Percentiles rank a stretch among this genome's conserved stretches.
Conservation (phyloP, 192 early-diverging fungal species). For the Coemansia sp. region DNA sequence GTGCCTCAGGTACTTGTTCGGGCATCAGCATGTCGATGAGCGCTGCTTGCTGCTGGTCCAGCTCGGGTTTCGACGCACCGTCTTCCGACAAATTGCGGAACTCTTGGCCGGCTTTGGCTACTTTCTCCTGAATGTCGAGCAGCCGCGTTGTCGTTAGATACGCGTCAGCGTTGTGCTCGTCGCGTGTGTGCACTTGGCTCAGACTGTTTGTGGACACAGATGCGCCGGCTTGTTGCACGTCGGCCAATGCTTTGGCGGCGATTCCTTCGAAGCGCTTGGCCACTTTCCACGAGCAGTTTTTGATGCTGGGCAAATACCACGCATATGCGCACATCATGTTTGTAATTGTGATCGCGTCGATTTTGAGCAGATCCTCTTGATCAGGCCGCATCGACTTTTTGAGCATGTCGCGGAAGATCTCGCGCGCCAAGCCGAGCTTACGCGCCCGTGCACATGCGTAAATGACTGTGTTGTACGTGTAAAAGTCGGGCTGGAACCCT, state of each 20-base stretch:
- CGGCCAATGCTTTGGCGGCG: constrained; percentile 36
- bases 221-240: constrained; percentile 13
- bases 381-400: constrained; percentile 45
- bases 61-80: constrained; percentile 10
- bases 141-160: constrained; percentile 16
- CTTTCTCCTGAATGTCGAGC: constrained; percentile 27
- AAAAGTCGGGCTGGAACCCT: constrained; percentile 76
- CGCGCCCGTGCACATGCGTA: constrained; percentile 69
- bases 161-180: constrained; percentile 10
- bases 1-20: constrained; percentile 31
- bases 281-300: constrained; percentile 43
- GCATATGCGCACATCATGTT: constrained; percentile 73
- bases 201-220: not conserved
- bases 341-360: constrained; percentile 62
- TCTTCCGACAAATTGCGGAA: not conserved
- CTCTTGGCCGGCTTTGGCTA: constrained; percentile 16
- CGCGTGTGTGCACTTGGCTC: constrained; percentile 10
- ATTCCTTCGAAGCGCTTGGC: constrained; percentile 33
- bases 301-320: constrained; percentile 41
- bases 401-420: constrained; percentile 62
- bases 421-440: constrained; percentile 70
- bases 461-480: constrained; percentile 83
- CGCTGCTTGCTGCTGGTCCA: constrained; percentile 10
- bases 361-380: constrained; percentile 49
- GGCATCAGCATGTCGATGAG: constrained; percentile 48